phyloP scores from a whole-genome alignment of 2,329 filamentous ascomycete species.

The Paecilomyces fulvus region DNA sequence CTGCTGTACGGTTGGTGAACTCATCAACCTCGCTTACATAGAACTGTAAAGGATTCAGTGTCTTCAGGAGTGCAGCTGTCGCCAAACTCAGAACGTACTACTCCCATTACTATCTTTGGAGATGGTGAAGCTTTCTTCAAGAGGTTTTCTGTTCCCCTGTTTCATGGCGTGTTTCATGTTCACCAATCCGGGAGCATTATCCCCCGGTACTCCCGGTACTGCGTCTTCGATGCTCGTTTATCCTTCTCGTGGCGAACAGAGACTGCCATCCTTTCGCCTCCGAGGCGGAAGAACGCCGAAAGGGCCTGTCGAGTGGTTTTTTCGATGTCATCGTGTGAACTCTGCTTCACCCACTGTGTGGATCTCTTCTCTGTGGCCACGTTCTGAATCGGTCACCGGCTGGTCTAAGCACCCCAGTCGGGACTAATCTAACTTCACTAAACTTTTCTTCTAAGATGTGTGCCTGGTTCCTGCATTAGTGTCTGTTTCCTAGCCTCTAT shows the following conservation, averaged over 20 bases:
- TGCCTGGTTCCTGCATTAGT: slow-evolving; percentile 16
- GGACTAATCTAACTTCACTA: not conserved
- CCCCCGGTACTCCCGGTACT: not conserved
- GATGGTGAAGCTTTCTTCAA: not conserved
- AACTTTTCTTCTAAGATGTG: slow-evolving; percentile 2
- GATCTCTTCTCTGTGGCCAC: not conserved
- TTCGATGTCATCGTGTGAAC: not conserved
- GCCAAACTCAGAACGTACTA: not conserved
- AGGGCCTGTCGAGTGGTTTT: not conserved
- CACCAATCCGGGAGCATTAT: not conserved
- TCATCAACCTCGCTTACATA: not conserved
- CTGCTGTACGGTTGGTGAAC: not conserved
- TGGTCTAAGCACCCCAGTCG: not conserved
- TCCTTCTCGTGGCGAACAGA: not conserved
- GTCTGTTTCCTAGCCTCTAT: not conserved
- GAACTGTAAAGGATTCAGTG: not conserved
- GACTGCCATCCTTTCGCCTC: not conserved
- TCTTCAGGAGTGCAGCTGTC: not conserved
- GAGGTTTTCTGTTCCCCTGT: not conserved
- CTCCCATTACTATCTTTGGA: not conserved
- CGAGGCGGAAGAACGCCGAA: not conserved
- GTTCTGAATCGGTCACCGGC: not conserved
- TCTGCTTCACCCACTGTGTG: not conserved
- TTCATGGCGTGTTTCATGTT: not conserved
- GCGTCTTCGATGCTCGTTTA: not conserved